Evolutionary conservation across 805 yeast genomes (phyloP).

Genomic region (Metschnikowia matae): DNA sequence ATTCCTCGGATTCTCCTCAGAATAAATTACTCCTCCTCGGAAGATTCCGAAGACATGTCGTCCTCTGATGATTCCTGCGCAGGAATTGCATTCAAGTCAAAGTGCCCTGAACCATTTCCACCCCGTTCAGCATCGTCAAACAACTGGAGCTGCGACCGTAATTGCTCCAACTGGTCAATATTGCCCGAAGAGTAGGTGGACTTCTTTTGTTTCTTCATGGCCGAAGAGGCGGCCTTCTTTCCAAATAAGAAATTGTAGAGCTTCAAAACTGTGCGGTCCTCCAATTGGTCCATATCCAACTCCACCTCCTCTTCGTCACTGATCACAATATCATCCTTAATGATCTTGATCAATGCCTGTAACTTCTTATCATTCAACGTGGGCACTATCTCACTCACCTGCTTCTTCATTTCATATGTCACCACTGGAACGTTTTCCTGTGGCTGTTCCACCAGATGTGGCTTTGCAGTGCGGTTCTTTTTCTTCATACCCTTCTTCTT

Average conservation of each 20-base stretch:
- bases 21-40: constrained; percentile 59
- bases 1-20: too few relatives aligned
- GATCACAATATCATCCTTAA: constrained; percentile 59
- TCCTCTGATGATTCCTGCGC: constrained; percentile 48
- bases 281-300: constrained; percentile 90
- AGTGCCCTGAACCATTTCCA: constrained; percentile 22
- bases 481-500: constrained; percentile 35
- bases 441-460: constrained; percentile 23
- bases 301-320: constrained; percentile 86
- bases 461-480: constrained; percentile 21
- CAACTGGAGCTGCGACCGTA: constrained; percentile 46
- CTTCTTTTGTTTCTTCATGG: constrained; percentile 44
- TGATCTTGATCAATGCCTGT: constrained; percentile 77
- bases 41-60: constrained; percentile 51
- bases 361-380: constrained; percentile 74
- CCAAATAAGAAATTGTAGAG: constrained; percentile 74
- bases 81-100: constrained; percentile 33
- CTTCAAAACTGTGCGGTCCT: constrained; percentile 74
- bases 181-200: constrained; percentile 28
- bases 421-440: constrained; percentile 42
- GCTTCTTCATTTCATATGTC: constrained; percentile 95
- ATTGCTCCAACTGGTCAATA: constrained; percentile 60
- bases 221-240: constrained; percentile 32
- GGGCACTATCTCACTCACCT: constrained; percentile 80
- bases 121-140: constrained; percentile 34